Evolutionary conservation across 257 asterid species (phyloP), one percentile per base, ranked within the genome.

Genomic region (Gardenia jasminoides): DNA sequence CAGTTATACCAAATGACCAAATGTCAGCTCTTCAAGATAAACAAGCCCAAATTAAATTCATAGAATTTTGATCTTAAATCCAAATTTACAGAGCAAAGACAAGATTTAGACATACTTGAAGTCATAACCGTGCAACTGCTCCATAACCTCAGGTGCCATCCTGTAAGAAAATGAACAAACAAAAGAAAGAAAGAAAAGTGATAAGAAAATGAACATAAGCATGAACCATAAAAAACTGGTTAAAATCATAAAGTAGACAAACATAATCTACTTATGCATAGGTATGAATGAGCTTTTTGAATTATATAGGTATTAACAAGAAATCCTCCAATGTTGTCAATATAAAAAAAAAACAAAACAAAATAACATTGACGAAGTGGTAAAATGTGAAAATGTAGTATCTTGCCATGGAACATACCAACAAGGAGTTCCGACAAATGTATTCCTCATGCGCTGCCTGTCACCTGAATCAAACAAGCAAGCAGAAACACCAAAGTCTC

Each of bases 61-160:
- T 4, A 19, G 69, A 31, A 33, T 13, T 36, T 36, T 16, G 16
- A 81, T 19, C 16, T 26, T 19, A 46, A 41, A 48, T 56, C 52
- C 79, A 77, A 69, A 69, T 52, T 50, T 69, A 71, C 79, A 56
- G 48, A 22, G 56, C 24, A 52, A 74, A 69, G 70, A 85, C 67
- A 28, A 83, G 44, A 74, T 46, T 81, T 82, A 59, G 58, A 85
- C 97, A 79, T 59, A 96, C 99, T 94, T 96, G 93, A 92, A 93
- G 78, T 96, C 98, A 84, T 96, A 96, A 82, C 99, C 99, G 84
- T 91, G 96, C 83, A 91, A 64, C 77, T 91, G 98, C 89, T 93
- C 98, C 99, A 96, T 93, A 74, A 96, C 98, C 89, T 96, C 99
- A 0, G 99, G 99, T 44, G 99, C 98, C 99, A 96, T 96, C 99